Evolutionary conservation across 202 grass and related monocot species (phyloP).

Genomic region (Schoenoplectus tabernaemontani): DNA sequence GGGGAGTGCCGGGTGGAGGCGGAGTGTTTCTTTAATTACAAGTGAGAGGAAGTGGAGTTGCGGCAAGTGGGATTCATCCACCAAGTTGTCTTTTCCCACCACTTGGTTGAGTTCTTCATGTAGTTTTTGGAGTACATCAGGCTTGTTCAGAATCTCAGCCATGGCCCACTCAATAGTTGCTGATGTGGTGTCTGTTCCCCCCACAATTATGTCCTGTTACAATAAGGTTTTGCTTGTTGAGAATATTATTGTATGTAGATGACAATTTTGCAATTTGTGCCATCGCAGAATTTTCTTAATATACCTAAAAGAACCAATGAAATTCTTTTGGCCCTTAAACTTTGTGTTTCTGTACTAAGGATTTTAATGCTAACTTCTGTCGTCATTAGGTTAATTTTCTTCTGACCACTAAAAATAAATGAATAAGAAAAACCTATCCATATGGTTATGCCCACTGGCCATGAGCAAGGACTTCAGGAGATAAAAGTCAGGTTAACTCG

Average conservation of each 20-base stretch:
- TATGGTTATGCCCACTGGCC: not conserved
- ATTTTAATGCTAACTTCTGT: not conserved
- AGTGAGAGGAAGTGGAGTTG: constrained; percentile 46
- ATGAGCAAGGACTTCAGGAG: not conserved
- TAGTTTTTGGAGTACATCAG: constrained; percentile 22
- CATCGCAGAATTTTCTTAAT: not conserved
- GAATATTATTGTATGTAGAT: not conserved
- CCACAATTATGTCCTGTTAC: constrained; percentile 47
- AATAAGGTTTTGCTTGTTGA: not conserved
- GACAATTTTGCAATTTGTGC: not conserved
- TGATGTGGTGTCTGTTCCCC: constrained; percentile 60
- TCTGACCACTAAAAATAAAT: not conserved
- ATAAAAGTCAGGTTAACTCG: not conserved
- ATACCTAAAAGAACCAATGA: not conserved
- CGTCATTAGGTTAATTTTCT: not conserved
- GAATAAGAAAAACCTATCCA: not conserved
- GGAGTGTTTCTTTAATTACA: constrained; percentile 62
- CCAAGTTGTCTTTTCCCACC: constrained; percentile 40
- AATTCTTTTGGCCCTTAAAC: not conserved
- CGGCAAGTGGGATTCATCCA: constrained; percentile 51
- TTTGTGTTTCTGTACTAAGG: not conserved
- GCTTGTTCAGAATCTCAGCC: constrained; percentile 45
- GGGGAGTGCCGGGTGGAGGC: constrained; percentile 60
- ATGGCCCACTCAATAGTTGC: constrained; percentile 63
- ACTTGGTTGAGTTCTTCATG: constrained; percentile 50